A percentile compares a stretch with the other conserved stretches of the same genome.
Conservation (phyloP, 768 basidiomycete genomes). For the Russula lepida region DNA sequence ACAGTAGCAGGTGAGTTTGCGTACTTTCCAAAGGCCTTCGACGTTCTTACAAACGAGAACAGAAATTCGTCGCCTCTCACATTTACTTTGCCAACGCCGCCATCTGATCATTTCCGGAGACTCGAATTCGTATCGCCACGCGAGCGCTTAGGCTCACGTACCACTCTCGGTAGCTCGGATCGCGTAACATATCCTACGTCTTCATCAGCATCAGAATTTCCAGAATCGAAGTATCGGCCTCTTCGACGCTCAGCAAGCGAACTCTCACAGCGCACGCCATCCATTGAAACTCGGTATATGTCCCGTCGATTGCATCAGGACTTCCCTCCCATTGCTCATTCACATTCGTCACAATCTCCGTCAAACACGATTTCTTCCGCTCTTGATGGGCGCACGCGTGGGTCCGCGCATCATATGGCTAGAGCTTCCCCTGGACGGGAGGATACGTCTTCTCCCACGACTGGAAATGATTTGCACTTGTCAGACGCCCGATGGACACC, state of each 20-base stretch:
- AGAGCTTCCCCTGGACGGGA: background rate
- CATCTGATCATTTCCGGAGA: background rate
- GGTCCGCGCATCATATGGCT: background rate
- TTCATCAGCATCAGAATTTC: constrained; percentile 1
- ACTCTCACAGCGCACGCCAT: background rate
- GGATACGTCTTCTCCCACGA: background rate
- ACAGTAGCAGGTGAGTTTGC: constrained; percentile 6
- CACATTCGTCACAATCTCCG: background rate
- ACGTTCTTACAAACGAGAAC: background rate
- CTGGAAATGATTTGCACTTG: background rate
- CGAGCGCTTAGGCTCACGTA: background rate
- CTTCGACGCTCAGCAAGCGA: constrained; percentile 10
- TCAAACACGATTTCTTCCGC: background rate
- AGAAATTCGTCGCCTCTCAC: background rate
- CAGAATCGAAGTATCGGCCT: too few relatives aligned
- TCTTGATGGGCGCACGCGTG: background rate
- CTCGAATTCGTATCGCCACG: background rate
- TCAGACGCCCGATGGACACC: background rate
- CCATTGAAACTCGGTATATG: background rate
- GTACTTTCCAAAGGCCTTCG: background rate
- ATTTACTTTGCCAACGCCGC: background rate
- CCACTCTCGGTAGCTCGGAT: background rate
- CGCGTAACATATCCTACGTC: background rate
- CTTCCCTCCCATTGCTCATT: background rate
- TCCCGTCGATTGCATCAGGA: background rate